These are phyloP conservation scores for Williopsis jadinii DNA, from an alignment of 1,139 yeast genomes.

Conservation along the genomic window DNA sequence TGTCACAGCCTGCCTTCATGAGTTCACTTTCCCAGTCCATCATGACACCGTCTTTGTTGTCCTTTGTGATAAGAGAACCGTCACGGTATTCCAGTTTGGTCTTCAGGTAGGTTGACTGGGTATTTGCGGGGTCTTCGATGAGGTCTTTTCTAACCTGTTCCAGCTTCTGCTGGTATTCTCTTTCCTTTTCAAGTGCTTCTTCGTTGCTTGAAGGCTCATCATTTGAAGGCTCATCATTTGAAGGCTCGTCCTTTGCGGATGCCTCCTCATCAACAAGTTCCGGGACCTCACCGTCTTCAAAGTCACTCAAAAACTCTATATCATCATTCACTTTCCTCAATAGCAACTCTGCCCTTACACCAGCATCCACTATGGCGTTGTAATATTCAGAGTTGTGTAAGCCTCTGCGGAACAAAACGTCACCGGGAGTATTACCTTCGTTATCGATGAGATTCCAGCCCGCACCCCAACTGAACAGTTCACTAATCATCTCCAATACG, in stretches of 20 bases:
- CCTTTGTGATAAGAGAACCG: conserved; percentile 64
- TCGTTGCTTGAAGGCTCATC: conserved; percentile 16
- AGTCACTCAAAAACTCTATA: conserved; percentile 34
- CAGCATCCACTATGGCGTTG: conserved; percentile 67
- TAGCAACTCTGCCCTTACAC: conserved; percentile 82
- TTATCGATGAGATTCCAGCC: conserved; percentile 78
- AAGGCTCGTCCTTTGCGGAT: conserved; percentile 12
- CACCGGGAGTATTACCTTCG: conserved; percentile 71
- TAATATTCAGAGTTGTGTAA: conserved; percentile 37
- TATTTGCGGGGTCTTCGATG: conserved; percentile 47
- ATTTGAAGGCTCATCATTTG: conserved; percentile 10
- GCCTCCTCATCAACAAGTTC: conserved; percentile 4
- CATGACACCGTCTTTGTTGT: conserved; percentile 87
- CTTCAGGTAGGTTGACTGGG: conserved; percentile 57
- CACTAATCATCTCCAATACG: conserved; percentile 50
- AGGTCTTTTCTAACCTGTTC: conserved; percentile 14
- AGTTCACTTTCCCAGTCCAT: conserved; percentile 92
- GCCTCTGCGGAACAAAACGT: conserved; percentile 49
- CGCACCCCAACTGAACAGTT: conserved; percentile 77
- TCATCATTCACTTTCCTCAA: conserved; percentile 67
- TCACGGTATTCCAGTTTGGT: conserved; percentile 67
- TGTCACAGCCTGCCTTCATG: conserved; percentile 74
- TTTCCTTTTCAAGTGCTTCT: conserved; percentile 8
- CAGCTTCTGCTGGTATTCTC: conserved; percentile 22
- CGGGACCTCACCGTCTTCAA: conserved; percentile 9